These are phyloP conservation scores for Chenopodium formosanum DNA, from an alignment of 148 eudicot species.

Conservation along the genomic window DNA sequence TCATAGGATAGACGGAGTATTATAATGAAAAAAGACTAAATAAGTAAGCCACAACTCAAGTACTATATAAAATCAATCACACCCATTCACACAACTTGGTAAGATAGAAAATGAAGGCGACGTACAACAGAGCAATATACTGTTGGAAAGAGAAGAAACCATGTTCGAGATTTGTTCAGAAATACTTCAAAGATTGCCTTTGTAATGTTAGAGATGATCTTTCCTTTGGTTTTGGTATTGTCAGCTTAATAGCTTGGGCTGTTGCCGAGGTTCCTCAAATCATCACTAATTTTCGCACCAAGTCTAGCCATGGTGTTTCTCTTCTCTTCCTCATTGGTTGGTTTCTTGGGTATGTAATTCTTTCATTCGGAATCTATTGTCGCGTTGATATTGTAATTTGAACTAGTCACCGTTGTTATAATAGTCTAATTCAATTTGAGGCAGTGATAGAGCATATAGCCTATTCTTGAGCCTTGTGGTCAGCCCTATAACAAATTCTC, in stretches of 20 bases:
- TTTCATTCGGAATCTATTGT: no score
- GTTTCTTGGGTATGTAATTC: slow-evolving; percentile 58
- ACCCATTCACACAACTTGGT: no score
- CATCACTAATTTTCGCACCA: slow-evolving; percentile 79
- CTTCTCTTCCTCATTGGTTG: slow-evolving; percentile 81
- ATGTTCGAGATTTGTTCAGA: slow-evolving; percentile 68
- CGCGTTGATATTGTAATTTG: background rate
- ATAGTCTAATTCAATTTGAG: no score
- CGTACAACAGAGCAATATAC: slow-evolving; percentile 33
- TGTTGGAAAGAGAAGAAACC: slow-evolving; percentile 58
- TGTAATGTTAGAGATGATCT: slow-evolving; percentile 65
- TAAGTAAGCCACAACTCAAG: no score
- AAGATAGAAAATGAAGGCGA: background rate
- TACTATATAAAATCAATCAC: no score
- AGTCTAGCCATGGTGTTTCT: slow-evolving; percentile 94
- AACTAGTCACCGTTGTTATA: no score
- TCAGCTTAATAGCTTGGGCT: slow-evolving; percentile 82
- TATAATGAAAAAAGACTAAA: no score
- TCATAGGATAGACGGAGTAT: no score
- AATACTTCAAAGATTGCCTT: slow-evolving; percentile 77
- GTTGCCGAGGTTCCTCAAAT: slow-evolving; percentile 98
- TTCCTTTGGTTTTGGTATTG: slow-evolving; percentile 69
- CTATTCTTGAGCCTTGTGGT: no score
- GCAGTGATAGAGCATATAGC: no score
- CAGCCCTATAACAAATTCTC: no score